Evolutionary conservation across 139 green algal genomes (phyloP), one percentile per base, ranked within the genome.

Genomic region (Chlamydomonas sphaeroides): DNA sequence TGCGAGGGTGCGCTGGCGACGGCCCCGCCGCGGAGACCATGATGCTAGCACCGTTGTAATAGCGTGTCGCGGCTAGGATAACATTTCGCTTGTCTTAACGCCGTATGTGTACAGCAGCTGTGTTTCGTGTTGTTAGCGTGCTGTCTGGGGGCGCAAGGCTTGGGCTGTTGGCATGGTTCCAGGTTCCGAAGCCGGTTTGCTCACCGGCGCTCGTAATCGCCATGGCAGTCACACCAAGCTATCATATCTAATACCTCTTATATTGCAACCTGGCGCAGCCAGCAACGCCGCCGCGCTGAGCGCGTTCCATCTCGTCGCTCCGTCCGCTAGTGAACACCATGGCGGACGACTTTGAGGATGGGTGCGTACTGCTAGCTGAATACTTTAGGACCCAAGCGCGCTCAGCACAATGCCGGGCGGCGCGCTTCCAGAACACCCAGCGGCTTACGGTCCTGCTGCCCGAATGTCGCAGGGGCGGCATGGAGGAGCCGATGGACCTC

Each of bases 341-440:
- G 75, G 75, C 75, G 3, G 75, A 82, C 42, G 75, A 82, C 15
- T 73, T 51, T 35, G 75, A 82, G 38, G 75, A 82, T 28, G 41
- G 32, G 75, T 82, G 41, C 72, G 75, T 80, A 32, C 23, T 53
- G 45, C 45, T 53, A 53, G 45, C 56, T 61, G 3, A 61, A n/a
- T n/a, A 10, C 2, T n/a, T 25, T n/a, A 15, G 15, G 20, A 7
- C 51, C 4, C 51, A 28, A 61, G 17, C 14, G 26, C 4, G 26
- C 14, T 61, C 51, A 28, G 17, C 14, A 61, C 4, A 4, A 6
- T 7, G 15, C 14, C 20, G 51, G 51, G 45, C 45, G 10, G 45
- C 45, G 14, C 10, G 45, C 10, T 21, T 51, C 10, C 45, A 51
- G 45, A 51, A 51, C 14, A 14, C 45, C 5, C 10, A 36, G 28